These are phyloP conservation scores for Yamadazyma kitorensis DNA, from an alignment of 805 yeast genomes.

Conservation along the genomic window DNA sequence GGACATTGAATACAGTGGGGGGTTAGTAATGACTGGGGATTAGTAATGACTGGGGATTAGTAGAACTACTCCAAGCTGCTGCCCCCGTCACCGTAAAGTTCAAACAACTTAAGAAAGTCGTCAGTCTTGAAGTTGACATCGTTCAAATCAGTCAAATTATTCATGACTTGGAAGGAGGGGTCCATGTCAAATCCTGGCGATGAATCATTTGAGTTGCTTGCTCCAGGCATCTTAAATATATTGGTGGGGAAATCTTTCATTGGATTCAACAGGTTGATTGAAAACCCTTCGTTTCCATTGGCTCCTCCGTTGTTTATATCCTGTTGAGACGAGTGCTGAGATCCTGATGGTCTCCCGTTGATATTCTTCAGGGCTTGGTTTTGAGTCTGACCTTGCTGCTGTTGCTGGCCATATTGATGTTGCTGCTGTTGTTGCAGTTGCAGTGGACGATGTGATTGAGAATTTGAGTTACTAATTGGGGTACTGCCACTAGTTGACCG, in stretches of 20 bases:
- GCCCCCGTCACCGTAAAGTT: constrained; percentile 30
- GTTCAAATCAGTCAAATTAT: constrained; percentile 8
- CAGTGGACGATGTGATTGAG: background rate
- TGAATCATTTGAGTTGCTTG: no score
- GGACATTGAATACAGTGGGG: no score
- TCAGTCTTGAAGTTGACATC: constrained; percentile 22
- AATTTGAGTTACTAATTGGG: background rate
- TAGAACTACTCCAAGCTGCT: constrained; percentile 1
- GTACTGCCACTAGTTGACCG: background rate
- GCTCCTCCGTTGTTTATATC: background rate
- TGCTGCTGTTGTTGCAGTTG: background rate
- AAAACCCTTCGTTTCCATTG: background rate
- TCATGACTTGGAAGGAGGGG: no score
- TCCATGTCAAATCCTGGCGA: no score
- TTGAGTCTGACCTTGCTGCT: background rate
- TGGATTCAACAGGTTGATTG: constrained; percentile 1
- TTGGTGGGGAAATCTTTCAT: constrained; percentile 4
- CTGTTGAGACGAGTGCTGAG: no score
- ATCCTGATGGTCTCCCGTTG: background rate
- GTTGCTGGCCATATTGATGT: background rate
- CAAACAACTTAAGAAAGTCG: constrained; percentile 34
- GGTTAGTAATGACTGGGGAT: no score
- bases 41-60: no score
- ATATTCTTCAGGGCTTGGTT: no score
- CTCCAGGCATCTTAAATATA: constrained; percentile 1